These are phyloP conservation scores for Prototheca stagnorum DNA, from an alignment of 163 green algal genomes.

Conservation along the genomic window DNA sequence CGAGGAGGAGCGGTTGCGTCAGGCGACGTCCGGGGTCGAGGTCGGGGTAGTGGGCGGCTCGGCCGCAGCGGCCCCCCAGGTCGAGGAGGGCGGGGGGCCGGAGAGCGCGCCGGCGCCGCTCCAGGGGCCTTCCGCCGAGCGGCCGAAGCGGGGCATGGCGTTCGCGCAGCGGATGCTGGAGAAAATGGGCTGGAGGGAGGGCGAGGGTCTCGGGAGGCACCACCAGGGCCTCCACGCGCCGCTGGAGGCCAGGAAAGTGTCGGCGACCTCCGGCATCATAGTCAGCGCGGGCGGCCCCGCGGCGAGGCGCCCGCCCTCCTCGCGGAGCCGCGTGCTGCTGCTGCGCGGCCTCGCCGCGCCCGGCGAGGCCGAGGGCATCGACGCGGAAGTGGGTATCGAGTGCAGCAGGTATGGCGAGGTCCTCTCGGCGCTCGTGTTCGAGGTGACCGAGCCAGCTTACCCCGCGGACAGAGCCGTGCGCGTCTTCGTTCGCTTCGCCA, in stretches of 20 bases:
- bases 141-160: constrained; percentile 7
- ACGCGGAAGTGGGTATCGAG: constrained; percentile 67
- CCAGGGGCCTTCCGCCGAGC: neutral
- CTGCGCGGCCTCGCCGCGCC: constrained; percentile 69
- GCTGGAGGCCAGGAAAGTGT: constrained; percentile 29
- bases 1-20: constrained; percentile 9
- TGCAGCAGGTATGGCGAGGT: constrained; percentile 48
- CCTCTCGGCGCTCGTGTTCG: constrained; percentile 64
- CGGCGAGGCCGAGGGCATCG: constrained; percentile 72
- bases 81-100: constrained; percentile 12
- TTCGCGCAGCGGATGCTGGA: constrained; percentile 59
- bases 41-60: neutral
- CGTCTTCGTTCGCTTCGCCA: constrained; percentile 69
- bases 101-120: neutral
- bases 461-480: constrained; percentile 56
- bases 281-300: constrained; percentile 19
- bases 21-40: neutral
- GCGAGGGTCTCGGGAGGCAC: constrained; percentile 56
- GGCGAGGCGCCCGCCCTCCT: neutral
- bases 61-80: constrained; percentile 3
- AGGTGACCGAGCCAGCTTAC: constrained; percentile 64
- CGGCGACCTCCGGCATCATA: constrained; percentile 42
- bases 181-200: constrained; percentile 92
- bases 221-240: constrained; percentile 73
- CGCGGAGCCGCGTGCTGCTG: constrained; percentile 52